Percentiles rank a stretch among this genome's conserved stretches.
Conservation (phyloP, 768 basidiomycete genomes). For the Boletus rubropictus region DNA sequence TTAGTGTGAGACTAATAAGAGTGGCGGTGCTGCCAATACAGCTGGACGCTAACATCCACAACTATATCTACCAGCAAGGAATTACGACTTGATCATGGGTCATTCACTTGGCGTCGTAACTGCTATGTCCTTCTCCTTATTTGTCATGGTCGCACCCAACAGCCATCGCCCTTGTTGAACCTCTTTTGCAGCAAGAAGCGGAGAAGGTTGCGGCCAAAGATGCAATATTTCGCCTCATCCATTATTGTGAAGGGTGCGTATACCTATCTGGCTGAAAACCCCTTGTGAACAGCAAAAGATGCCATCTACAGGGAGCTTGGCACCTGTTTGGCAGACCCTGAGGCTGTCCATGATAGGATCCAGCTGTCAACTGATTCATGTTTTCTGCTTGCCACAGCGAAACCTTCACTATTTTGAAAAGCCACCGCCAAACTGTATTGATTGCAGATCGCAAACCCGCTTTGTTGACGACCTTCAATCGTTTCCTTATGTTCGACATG, state of each 20-base stretch:
- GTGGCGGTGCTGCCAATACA: not conserved
- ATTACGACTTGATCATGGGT: slow-evolving; percentile 16
- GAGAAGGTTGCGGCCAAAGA: not conserved
- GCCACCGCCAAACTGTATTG: slow-evolving; percentile 4
- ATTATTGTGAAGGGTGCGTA: no score
- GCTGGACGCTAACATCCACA: no score
- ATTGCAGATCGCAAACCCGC: slow-evolving; percentile 10
- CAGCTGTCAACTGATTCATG: not conserved
- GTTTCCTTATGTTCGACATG: slow-evolving; percentile 7
- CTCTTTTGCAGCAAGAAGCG: not conserved
- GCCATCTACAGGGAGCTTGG: not conserved
- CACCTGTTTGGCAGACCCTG: not conserved
- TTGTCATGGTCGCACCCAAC: not conserved
- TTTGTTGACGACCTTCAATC: slow-evolving; percentile 4
- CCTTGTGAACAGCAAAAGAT: not conserved
- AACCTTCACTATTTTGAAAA: slow-evolving; percentile 9
- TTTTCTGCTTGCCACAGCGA: slow-evolving; percentile 3
- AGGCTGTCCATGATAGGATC: not conserved
- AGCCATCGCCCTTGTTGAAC: not conserved
- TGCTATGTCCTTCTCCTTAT: not conserved
- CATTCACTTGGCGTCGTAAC: slow-evolving; percentile 17
- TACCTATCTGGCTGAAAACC: not conserved
- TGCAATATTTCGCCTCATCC: not conserved
- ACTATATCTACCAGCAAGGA: no score
- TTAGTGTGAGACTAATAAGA: not conserved